These are phyloP conservation scores for Globisporangium ultimum DNA, from an alignment of 352 stramenopile genomes.

Conservation along the genomic window DNA sequence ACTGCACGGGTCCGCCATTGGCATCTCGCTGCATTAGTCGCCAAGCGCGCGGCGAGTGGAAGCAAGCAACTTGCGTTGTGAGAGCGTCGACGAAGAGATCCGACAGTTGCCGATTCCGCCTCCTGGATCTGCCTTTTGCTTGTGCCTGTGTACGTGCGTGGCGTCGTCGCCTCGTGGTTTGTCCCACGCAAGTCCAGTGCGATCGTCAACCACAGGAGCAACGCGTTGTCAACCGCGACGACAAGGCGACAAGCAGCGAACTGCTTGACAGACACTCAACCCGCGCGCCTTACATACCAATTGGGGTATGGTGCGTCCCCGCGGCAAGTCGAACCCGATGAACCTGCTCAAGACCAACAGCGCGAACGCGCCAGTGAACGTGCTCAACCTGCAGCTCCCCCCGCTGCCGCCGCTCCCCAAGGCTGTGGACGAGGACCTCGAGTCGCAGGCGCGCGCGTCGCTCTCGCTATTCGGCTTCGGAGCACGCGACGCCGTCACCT, in stretches of 20 bases:
- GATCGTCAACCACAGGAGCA: too few relatives aligned
- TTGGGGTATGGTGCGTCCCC: conserved; percentile 17
- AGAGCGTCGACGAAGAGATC: too few relatives aligned
- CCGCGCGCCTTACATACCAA: too few relatives aligned
- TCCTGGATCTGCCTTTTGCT: too few relatives aligned
- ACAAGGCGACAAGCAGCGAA: too few relatives aligned
- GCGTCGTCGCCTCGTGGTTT: too few relatives aligned
- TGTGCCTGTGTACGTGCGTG: too few relatives aligned
- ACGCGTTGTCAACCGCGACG: too few relatives aligned
- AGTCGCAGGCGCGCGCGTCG: conserved; percentile 55
- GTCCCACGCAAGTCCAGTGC: too few relatives aligned
- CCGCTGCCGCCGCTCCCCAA: conserved; percentile 26
- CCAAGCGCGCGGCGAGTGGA: not conserved
- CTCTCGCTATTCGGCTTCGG: conserved; percentile 77
- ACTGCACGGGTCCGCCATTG: too few relatives aligned
- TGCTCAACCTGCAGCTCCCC: conserved; percentile 35
- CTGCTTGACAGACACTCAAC: too few relatives aligned
- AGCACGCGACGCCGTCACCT: conserved; percentile 48
- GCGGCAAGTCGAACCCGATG: conserved; percentile 36
- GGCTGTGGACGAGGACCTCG: conserved; percentile 50
- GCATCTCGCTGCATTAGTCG: not conserved
- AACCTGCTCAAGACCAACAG: conserved; percentile 13
- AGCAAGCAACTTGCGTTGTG: not conserved
- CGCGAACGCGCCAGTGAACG: conserved; percentile 9
- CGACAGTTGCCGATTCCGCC: too few relatives aligned